Conservation (phyloP, 768 basidiomycete species). For the Lentinula lateritia region DNA sequence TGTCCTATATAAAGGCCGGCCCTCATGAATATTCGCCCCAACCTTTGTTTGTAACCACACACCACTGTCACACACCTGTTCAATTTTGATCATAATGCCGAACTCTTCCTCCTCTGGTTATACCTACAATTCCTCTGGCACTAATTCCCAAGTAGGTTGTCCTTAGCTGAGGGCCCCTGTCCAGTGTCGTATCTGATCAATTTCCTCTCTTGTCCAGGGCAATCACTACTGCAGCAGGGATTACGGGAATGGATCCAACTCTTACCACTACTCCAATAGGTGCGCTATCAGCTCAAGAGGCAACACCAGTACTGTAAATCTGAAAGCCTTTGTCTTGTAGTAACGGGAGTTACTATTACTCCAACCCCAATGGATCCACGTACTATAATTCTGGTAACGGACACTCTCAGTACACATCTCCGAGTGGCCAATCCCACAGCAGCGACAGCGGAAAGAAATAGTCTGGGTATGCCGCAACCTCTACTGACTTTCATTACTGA, state of each 20-base stretch:
- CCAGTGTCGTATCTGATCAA: not conserved
- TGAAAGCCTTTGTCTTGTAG: constrained; percentile 10
- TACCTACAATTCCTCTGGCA: not conserved
- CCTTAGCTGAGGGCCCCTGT: not conserved
- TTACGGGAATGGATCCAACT: constrained; percentile 24
- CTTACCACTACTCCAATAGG: constrained; percentile 43
- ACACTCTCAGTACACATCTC: constrained; percentile 31
- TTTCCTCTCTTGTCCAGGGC: constrained; percentile 23
- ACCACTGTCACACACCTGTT: not conserved
- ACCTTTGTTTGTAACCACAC: not conserved
- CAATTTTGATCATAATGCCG: not conserved
- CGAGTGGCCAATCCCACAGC: constrained; percentile 21
- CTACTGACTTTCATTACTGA: too few species aligned
- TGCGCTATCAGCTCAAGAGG: constrained; percentile 11
- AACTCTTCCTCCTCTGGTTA: constrained; percentile 1
- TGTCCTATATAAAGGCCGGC: not conserved
- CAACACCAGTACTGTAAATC: not conserved
- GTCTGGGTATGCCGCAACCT: not conserved
- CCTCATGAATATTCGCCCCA: not conserved
- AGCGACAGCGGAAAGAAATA: constrained; percentile 5
- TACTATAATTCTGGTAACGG: constrained; percentile 36
- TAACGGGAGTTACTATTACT: constrained; percentile 41
- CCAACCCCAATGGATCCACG: constrained; percentile 35
- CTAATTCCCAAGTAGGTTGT: not conserved
- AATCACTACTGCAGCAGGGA: constrained; percentile 41